Conservation (phyloP, 345 rosid species). For the Stellera chamaejasme region DNA sequence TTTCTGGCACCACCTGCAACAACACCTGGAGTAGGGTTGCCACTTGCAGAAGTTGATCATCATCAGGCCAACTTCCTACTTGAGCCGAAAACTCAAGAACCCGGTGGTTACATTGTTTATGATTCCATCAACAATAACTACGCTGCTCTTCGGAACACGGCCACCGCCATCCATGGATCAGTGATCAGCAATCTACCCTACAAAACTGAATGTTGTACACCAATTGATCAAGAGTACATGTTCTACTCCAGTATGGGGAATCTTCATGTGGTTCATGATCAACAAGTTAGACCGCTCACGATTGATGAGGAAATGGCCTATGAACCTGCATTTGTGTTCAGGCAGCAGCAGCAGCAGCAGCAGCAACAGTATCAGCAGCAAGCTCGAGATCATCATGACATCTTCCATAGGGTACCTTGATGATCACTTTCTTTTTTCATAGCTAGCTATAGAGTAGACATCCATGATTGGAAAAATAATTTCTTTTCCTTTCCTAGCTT, state of each 20-base stretch:
- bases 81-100: conserved; percentile 1
- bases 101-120: conserved; percentile 4
- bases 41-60: not conserved
- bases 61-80: conserved; percentile 5
- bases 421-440: too few relatives aligned
- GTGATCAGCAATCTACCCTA: not conserved
- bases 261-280: conserved; percentile 2
- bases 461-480: too few relatives aligned
- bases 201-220: not conserved
- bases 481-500: too few relatives aligned
- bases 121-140: not conserved
- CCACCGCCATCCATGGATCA: too few relatives aligned
- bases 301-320: conserved; percentile 3
- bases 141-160: not conserved
- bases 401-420: conserved; percentile 10
- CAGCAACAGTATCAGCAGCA: too few relatives aligned
- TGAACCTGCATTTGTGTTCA: conserved; percentile 7
- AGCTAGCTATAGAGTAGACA: too few relatives aligned
- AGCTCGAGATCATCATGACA: conserved; percentile 4
- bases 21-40: not conserved
- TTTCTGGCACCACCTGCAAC: conserved; percentile 5
- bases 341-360: not conserved
- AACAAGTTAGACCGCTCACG: conserved; percentile 1
- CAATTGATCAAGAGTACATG: conserved; percentile 6
- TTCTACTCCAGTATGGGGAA: not conserved